Conservation (phyloP, 208 protist species). For the Trypanosoma lewisi region DNA sequence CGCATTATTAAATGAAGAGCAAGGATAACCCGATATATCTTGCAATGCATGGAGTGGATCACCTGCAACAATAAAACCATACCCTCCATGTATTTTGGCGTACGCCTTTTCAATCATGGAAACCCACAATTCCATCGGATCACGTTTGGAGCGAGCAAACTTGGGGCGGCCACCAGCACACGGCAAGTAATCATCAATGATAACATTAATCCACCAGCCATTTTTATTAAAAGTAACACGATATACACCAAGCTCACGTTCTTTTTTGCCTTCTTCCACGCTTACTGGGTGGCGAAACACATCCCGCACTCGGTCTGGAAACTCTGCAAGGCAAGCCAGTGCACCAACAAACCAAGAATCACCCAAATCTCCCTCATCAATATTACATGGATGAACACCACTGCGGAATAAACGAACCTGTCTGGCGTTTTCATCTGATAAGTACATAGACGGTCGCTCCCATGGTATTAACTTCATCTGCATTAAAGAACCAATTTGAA, state of each 20-base stretch:
- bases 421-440: constrained; percentile 64
- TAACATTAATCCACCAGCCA: constrained; percentile 85
- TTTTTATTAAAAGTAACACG: constrained; percentile 85
- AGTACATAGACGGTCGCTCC: constrained; percentile 76
- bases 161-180: constrained; percentile 52
- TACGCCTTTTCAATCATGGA: constrained; percentile 88
- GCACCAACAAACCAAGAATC: constrained; percentile 81
- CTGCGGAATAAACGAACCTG: constrained; percentile 75
- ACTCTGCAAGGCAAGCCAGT: constrained; percentile 63
- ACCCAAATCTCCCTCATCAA: constrained; percentile 79
- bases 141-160: constrained; percentile 56
- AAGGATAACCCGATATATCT: constrained; percentile 77
- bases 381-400: constrained; percentile 67
- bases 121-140: constrained; percentile 80
- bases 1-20: constrained; percentile 65
- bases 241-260: constrained; percentile 54
- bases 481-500: constrained; percentile 58
- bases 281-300: constrained; percentile 73
- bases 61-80: constrained; percentile 74
- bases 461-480: constrained; percentile 73
- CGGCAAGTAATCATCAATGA: constrained; percentile 88
- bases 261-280: constrained; percentile 46
- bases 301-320: constrained; percentile 56
- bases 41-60: constrained; percentile 72
- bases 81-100: constrained; percentile 81